Conservation (phyloP, 306 rosid genomes). For the Trichosanthes cucumerina region DNA sequence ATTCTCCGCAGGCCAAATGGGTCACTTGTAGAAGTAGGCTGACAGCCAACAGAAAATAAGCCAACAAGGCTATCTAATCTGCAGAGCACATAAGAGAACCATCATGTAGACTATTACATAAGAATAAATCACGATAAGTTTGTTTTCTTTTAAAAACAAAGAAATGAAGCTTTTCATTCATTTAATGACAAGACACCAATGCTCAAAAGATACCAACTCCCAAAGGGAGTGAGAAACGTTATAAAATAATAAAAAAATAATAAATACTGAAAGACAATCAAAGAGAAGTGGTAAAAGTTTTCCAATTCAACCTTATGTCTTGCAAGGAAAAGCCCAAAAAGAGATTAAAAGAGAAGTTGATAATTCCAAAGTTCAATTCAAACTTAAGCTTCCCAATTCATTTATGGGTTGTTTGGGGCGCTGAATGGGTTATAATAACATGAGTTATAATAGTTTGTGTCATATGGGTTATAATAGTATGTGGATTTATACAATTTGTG, state of each 20-base stretch:
- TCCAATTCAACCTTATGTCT: background rate
- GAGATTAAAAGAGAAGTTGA: background rate
- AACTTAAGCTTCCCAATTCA: background rate
- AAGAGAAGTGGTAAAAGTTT: background rate
- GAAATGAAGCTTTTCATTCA: background rate
- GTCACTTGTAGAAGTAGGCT: slow-evolving; percentile 85
- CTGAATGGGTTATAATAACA: no score
- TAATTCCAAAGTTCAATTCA: no score
- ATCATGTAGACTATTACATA: background rate
- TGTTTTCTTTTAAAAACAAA: background rate
- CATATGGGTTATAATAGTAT: no score
- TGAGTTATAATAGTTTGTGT: no score
- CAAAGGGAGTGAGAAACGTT: background rate
- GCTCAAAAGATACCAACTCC: background rate
- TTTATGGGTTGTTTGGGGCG: no score
- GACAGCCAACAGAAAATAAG: slow-evolving; percentile 86
- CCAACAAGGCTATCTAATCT: slow-evolving; percentile 95
- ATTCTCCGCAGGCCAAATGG: slow-evolving; percentile 89
- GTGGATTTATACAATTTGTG: no score
- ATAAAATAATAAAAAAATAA: background rate
- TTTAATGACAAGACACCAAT: background rate
- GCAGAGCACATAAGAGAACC: slow-evolving; percentile 26
- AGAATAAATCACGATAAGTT: background rate
- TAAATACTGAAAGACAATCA: background rate
- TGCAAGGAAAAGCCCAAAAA: background rate